These are phyloP conservation scores for Arachis monticola DNA, from an alignment of 331 rosid genomes.

Conservation along the genomic window DNA sequence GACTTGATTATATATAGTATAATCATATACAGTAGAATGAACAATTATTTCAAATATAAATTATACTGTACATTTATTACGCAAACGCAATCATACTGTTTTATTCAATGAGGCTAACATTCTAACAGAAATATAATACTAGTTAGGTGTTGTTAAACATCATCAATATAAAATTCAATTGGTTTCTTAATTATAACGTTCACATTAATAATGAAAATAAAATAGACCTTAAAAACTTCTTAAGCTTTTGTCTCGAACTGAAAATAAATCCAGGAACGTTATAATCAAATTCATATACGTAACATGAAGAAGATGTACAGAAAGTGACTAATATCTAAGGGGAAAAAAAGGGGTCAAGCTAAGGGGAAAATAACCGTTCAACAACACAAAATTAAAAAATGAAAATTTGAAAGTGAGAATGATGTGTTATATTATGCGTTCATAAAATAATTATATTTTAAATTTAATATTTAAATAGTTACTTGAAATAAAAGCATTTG, in stretches of 20 bases:
- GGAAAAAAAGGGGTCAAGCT: not conserved
- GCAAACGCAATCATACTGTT: conserved; percentile 5
- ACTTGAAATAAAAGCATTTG: too few relatives aligned
- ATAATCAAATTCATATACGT: conserved; percentile 4
- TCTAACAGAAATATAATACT: not conserved
- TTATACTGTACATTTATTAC: not conserved
- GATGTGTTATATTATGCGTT: too few relatives aligned
- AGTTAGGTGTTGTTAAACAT: conserved; percentile 35
- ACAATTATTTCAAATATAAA: conserved; percentile 7
- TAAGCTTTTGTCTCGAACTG: not conserved
- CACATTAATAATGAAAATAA: not conserved
- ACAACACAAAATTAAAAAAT: not conserved
- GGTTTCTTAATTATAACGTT: not conserved
- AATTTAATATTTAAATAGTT: too few relatives aligned
- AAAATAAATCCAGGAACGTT: not conserved
- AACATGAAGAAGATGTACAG: not conserved
- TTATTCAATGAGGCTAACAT: not conserved
- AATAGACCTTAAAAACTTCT: not conserved
- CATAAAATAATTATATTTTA: too few relatives aligned
- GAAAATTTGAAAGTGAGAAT: too few relatives aligned
- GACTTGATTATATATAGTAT: not conserved
- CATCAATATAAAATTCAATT: conserved; percentile 7
- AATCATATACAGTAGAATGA: not conserved
- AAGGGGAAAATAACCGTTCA: not conserved
- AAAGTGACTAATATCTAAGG: not conserved